Conservation (phyloP, 768 basidiomycete species). For the Candolleomyces aberdarensis region DNA sequence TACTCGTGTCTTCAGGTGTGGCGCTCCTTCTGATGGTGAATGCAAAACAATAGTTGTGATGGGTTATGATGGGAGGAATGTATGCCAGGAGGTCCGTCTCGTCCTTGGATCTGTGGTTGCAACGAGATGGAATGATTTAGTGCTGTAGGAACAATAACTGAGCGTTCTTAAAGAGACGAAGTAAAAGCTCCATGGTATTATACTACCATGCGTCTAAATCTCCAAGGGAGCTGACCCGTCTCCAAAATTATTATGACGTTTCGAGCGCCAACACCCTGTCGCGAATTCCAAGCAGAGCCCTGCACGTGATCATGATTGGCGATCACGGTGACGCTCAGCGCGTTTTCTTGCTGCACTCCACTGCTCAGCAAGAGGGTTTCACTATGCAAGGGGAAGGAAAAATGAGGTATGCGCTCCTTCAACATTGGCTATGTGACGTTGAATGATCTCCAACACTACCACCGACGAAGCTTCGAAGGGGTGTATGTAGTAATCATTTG, state of each 20-base stretch:
- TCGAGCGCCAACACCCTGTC: background rate
- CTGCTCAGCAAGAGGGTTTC: background rate
- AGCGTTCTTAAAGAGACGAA: background rate
- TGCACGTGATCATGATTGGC: conserved; percentile 1
- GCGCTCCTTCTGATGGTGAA: background rate
- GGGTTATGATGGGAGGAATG: too few relatives aligned
- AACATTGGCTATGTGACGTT: too few relatives aligned
- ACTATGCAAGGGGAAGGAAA: too few relatives aligned
- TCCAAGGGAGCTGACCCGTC: background rate
- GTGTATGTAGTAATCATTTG: too few relatives aligned
- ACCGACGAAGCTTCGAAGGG: too few relatives aligned
- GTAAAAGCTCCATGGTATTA: background rate
- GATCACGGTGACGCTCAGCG: background rate
- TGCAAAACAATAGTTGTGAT: background rate
- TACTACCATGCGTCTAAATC: background rate
- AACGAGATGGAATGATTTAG: background rate
- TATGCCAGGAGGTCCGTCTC: background rate
- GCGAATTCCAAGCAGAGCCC: background rate
- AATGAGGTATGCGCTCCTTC: too few relatives aligned
- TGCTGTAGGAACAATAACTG: too few relatives aligned
- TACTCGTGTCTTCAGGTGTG: background rate
- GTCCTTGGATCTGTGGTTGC: background rate
- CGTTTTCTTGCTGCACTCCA: background rate
- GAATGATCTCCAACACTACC: too few relatives aligned
- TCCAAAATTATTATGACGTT: background rate